These are phyloP conservation scores for Fusarium cyanostomum DNA, from an alignment of 2,329 filamentous ascomycete species.

Conservation along the genomic window DNA sequence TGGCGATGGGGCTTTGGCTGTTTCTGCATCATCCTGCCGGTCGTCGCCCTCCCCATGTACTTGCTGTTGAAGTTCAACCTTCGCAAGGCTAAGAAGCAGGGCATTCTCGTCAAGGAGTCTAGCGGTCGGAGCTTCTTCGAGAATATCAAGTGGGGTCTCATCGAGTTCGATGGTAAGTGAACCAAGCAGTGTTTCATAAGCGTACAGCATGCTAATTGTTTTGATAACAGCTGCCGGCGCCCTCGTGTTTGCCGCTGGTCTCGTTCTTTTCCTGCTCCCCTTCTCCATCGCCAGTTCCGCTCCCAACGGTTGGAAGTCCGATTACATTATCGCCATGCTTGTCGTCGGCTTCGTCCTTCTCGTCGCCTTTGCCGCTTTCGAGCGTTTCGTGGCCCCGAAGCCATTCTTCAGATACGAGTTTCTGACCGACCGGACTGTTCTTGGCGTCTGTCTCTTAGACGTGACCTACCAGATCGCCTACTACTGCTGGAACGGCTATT, in stretches of 20 bases:
- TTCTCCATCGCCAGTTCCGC: constrained; percentile 60
- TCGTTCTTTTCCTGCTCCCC: constrained; percentile 65
- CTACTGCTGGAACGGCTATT: constrained; percentile 59
- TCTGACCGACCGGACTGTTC: constrained; percentile 58
- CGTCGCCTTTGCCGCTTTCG: constrained; percentile 62
- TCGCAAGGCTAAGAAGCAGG: constrained; percentile 62
- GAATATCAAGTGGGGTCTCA: constrained; percentile 48
- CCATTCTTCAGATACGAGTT: constrained; percentile 65
- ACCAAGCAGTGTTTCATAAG: constrained; percentile 31
- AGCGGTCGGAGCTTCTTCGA: constrained; percentile 56
- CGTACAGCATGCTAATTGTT: constrained; percentile 48
- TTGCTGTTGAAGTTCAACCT: constrained; percentile 64
- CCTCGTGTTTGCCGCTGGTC: constrained; percentile 60
- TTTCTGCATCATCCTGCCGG: constrained; percentile 71
- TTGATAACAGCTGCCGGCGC: constrained; percentile 57
- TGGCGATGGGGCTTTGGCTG: constrained; percentile 60
- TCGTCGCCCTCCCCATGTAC: constrained; percentile 67
- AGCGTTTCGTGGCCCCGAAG: constrained; percentile 62
- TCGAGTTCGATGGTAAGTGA: constrained; percentile 41
- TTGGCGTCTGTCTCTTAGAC: constrained; percentile 56
- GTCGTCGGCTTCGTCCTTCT: constrained; percentile 65
- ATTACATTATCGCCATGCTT: constrained; percentile 63
- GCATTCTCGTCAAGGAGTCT: constrained; percentile 51
- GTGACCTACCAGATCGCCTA: constrained; percentile 54
- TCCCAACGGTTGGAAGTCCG: constrained; percentile 57